Evolutionary conservation across 257 asterid species (phyloP), one percentile per base, ranked within the genome.

Genomic region (Catharanthus roseus): DNA sequence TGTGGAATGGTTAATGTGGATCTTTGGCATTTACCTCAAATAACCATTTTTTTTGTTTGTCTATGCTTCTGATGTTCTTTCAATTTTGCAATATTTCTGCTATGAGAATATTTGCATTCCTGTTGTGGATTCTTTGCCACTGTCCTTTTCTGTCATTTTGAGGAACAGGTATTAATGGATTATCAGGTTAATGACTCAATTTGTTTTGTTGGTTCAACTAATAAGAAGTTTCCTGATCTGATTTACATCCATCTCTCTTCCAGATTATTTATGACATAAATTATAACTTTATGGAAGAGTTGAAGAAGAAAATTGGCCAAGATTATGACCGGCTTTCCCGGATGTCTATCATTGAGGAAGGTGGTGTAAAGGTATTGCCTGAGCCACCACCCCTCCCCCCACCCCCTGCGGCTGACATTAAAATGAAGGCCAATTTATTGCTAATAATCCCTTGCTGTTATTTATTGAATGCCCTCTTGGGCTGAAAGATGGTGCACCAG

Each of bases 311-410:
- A 71, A 76, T 84, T 65, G 82, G 77, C 65, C 82, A 81, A 75
- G 88, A 84, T 77, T 84, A 79, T 53, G 82, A 77, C 60, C 74
- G 77, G 70, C 78, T 73, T 69, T 79, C 80, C 55, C 79, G 80
- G 73, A 77, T 84, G 84, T 84, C 84, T 54, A 79, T 84, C 50
- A 64, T 84, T 73, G 88, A 81, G 81, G 88, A 84, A 68, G 85
- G 88, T 60, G 79, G 81, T 65, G 82, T 81, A 55, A 78, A 84
- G 85, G 88, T 84, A 84, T 44, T 13, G 54, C n/a, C n/a, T n/a
- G n/a, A n/a, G n/a, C n/a, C n/a, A n/a, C n/a, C n/a, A n/a, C n/a
- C n/a, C n/a, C n/a, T n/a, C n/a, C n/a, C n/a, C n/a, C n/a, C n/a
- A n/a, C n/a, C n/a, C n/a, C n/a, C n/a, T 74, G 57, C 45, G 34